These are phyloP conservation scores for Candida wancherniae DNA, from an alignment of 805 yeast genomes.

Conservation along the genomic window DNA sequence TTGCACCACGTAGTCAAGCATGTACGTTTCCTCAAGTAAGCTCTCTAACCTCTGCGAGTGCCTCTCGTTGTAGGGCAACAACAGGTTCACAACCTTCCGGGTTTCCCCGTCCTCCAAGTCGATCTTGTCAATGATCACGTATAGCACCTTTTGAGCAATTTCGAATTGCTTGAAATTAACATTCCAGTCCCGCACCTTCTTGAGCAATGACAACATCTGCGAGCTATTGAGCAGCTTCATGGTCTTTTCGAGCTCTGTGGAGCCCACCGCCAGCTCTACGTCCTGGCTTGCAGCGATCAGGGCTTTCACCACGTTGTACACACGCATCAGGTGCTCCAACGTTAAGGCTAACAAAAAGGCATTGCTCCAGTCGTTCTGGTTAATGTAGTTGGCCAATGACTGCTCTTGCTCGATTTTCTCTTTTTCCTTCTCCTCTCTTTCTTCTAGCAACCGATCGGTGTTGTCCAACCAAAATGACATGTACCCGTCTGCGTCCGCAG, in stretches of 20 bases:
- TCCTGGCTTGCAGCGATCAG: conserved; percentile 51
- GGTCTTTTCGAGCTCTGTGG: conserved; percentile 56
- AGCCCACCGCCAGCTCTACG: conserved; percentile 48
- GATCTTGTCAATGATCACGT: conserved; percentile 55
- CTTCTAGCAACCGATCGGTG: conserved; percentile 61
- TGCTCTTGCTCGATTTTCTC: conserved; percentile 82
- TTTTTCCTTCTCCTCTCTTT: conserved; percentile 50
- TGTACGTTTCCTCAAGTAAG: conserved; percentile 77
- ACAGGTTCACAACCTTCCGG: conserved; percentile 62
- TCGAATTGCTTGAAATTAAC: conserved; percentile 77
- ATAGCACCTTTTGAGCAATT: conserved; percentile 73
- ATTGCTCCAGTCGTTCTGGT: conserved; percentile 73
- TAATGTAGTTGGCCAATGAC: conserved; percentile 68
- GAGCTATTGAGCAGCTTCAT: conserved; percentile 54
- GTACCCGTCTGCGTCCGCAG: conserved; percentile 95
- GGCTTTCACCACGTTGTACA: conserved; percentile 70
- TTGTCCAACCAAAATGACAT: conserved; percentile 86
- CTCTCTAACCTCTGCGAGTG: conserved; percentile 75
- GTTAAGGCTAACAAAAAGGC: conserved; percentile 85
- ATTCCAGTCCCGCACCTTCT: conserved; percentile 91
- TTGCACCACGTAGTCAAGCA: conserved; percentile 77
- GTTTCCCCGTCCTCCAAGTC: conserved; percentile 59
- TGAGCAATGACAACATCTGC: conserved; percentile 57
- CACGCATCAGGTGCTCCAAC: conserved; percentile 83
- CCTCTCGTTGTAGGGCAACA: conserved; percentile 84